Evolutionary conservation across 2,329 filamentous ascomycete genomes (phyloP).

Genomic region (Achaetomium macrosporum): DNA sequence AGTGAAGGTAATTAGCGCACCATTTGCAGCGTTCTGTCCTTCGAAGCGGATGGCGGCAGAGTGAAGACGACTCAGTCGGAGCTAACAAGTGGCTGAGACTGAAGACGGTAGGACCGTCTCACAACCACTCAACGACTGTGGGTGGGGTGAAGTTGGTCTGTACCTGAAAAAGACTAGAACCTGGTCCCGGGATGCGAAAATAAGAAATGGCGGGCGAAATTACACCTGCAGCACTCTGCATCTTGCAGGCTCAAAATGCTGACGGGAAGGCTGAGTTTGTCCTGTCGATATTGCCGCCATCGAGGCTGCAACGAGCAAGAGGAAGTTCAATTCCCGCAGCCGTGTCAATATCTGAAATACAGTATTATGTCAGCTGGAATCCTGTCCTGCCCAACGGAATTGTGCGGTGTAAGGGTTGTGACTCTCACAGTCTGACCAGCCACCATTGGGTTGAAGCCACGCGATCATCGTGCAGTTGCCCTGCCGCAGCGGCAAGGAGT

Average conservation of each 20-base stretch:
- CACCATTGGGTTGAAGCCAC: constrained; percentile 5
- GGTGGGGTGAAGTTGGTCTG: not conserved
- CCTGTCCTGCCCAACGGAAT: not conserved
- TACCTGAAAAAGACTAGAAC: no score
- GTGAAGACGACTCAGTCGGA: not conserved
- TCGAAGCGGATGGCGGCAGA: not conserved
- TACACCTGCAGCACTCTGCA: no score
- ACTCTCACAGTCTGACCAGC: not conserved
- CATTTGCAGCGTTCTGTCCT: not conserved
- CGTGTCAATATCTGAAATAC: not conserved
- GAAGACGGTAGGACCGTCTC: not conserved
- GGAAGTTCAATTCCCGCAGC: no score
- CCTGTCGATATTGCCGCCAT: no score
- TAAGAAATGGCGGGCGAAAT: no score
- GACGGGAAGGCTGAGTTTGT: no score
- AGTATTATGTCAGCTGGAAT: not conserved
- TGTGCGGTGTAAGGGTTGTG: constrained; percentile 5
- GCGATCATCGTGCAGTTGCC: constrained; percentile 7
- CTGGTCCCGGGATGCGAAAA: no score
- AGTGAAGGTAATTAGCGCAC: constrained; percentile 9
- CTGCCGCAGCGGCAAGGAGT: no score
- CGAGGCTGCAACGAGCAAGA: no score
- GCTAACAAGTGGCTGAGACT: not conserved
- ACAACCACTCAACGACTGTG: not conserved
- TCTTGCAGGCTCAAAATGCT: no score